A percentile compares a stretch with the other conserved stretches of the same genome.
phyloP scores from a whole-genome alignment of 139 green algal species.

The Monoraphidium neglectum region DNA sequence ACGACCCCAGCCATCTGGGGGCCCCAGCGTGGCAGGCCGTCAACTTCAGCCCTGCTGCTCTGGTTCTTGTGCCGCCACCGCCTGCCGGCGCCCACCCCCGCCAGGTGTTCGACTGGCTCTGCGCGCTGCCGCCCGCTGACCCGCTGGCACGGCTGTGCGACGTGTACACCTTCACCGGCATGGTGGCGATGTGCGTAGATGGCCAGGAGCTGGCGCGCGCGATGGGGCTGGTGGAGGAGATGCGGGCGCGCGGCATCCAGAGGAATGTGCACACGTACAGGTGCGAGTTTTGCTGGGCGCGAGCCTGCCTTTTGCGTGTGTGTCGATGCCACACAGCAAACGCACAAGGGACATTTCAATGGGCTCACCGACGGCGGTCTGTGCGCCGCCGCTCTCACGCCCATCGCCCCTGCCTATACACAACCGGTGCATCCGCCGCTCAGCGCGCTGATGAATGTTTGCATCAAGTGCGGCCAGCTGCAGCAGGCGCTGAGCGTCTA shows the following conservation, averaged over 20 bases:
- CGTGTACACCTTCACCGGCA: conserved; percentile 76
- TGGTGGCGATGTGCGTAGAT: conserved; percentile 76
- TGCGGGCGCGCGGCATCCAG: conserved; percentile 59
- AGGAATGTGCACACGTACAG: conserved; percentile 89
- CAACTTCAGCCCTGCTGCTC: neutral
- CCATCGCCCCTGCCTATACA: neutral
- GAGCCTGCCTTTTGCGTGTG: neutral
- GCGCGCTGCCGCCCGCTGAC: conserved; percentile 43
- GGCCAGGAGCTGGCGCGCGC: conserved; percentile 55
- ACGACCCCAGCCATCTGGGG: neutral
- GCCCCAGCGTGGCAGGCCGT: neutral
- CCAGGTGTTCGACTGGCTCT: conserved; percentile 77
- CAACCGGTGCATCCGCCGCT: neutral
- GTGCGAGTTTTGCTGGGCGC: conserved; percentile 13
- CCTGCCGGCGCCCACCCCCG: conserved; percentile 30
- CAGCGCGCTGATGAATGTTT: conserved; percentile 87
- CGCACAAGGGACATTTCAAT: too few species aligned
- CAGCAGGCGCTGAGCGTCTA: conserved; percentile 74
- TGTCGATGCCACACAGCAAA: neutral
- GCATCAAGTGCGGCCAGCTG: conserved; percentile 78
- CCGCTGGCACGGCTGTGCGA: conserved; percentile 52
- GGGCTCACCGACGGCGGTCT: too few species aligned
- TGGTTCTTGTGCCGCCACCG: conserved; percentile 5
- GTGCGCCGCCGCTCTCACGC: neutral
- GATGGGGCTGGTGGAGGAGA: conserved; percentile 65